Evolutionary conservation across 495 filamentous ascomycete genomes (phyloP).

Genomic region (Jackrogersella minutella): DNA sequence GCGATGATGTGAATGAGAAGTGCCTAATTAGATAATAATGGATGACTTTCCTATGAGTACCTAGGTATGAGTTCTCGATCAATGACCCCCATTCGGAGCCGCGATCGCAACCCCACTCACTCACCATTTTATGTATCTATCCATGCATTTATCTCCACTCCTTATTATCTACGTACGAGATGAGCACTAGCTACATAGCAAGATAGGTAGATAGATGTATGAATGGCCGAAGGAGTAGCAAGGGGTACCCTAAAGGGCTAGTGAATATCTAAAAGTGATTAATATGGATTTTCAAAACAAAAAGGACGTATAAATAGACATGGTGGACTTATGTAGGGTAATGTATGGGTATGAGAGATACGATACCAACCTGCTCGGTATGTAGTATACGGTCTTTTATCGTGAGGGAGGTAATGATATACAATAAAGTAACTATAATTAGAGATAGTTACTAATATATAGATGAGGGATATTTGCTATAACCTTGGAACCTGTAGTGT

Average conservation of each 20-base stretch:
- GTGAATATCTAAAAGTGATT: too few species aligned
- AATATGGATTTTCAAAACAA: too few species aligned
- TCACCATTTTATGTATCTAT: slow-evolving; percentile 15
- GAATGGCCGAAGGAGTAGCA: neutral
- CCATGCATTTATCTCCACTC: neutral
- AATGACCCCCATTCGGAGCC: slow-evolving; percentile 6
- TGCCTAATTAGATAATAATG: too few species aligned
- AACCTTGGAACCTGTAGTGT: neutral
- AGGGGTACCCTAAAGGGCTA: too few species aligned
- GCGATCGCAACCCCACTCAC: slow-evolving; percentile 10
- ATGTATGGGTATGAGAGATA: too few species aligned
- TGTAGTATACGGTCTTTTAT: too few species aligned
- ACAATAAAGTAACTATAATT: too few species aligned
- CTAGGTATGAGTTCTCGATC: neutral
- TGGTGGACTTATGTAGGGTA: too few species aligned
- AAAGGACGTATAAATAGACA: too few species aligned
- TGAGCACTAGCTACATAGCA: neutral
- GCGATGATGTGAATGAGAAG: neutral
- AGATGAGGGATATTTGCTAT: neutral
- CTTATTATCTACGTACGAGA: neutral
- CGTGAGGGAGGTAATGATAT: too few species aligned
- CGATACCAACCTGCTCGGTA: too few species aligned
- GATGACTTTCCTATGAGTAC: neutral
- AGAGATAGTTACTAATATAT: too few species aligned
- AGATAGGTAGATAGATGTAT: neutral